Percentiles rank a stretch among this genome's conserved stretches.
Conservation (phyloP, 2,329 filamentous ascomycete species). For the Mariannaea elegans region DNA sequence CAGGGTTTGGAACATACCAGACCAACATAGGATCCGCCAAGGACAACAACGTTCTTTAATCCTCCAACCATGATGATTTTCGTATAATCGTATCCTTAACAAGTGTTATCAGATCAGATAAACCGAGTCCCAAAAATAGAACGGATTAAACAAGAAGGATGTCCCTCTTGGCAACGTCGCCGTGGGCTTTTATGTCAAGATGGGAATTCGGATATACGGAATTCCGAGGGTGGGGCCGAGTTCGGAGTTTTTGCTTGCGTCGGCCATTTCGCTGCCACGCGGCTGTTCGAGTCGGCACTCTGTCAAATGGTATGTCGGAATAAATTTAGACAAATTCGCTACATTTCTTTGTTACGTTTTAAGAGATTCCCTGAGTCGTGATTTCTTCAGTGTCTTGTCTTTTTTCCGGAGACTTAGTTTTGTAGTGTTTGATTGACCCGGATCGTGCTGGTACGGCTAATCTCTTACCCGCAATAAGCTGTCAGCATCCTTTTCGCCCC, state of each 20-base stretch:
- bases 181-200: conserved; percentile 16
- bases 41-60: conserved; percentile 38
- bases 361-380: too few species aligned
- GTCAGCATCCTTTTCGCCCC: too few species aligned
- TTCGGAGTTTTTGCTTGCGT: not conserved
- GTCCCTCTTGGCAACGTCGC: not conserved
- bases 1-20: conserved; percentile 22
- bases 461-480: too few species aligned
- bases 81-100: not conserved
- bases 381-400: too few species aligned
- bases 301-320: too few species aligned
- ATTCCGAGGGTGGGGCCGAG: conserved; percentile 16
- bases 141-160: not conserved
- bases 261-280: not conserved
- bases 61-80: conserved; percentile 26
- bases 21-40: conserved; percentile 41
- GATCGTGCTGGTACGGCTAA: too few species aligned
- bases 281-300: not conserved
- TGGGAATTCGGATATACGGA: conserved; percentile 24
- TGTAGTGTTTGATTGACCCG: too few species aligned
- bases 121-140: conserved; percentile 15
- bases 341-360: too few species aligned
- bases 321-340: too few species aligned
- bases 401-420: too few species aligned
- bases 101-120: conserved; percentile 2